These are phyloP conservation scores for Sonneratia alba DNA, from an alignment of 345 rosid genomes.

Conservation along the genomic window DNA sequence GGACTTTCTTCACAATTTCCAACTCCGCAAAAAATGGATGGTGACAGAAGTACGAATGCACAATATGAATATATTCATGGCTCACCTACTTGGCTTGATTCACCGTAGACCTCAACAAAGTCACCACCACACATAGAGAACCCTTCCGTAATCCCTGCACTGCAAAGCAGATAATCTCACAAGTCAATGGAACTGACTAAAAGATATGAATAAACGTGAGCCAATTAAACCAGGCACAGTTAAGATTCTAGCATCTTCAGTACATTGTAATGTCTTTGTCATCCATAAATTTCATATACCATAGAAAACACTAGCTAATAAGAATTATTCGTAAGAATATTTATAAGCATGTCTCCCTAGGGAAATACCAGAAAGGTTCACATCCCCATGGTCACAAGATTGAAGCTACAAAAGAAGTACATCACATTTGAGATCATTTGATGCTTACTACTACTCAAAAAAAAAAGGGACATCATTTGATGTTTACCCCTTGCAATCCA, in stretches of 20 bases:
- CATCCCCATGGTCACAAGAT: neutral
- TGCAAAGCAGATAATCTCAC: constrained; percentile 15
- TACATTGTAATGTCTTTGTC: neutral
- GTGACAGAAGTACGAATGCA: neutral
- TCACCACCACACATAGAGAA: constrained; percentile 99
- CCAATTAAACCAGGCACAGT: neutral
- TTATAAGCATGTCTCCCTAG: neutral
- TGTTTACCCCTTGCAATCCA: neutral
- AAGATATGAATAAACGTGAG: neutral
- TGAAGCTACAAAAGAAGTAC: neutral
- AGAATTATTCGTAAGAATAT: neutral
- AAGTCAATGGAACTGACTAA: neutral
- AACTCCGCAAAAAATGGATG: neutral
- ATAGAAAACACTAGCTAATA: neutral
- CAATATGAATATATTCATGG: neutral
- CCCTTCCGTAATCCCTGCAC: constrained; percentile 97
- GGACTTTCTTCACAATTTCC: neutral
- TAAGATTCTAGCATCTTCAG: neutral
- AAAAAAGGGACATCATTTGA: neutral
- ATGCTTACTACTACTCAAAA: neutral
- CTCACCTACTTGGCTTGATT: constrained; percentile 72
- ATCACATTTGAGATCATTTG: neutral
- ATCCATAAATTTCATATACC: neutral
- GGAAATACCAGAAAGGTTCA: neutral
- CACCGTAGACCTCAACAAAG: constrained; percentile 89